Percentiles rank a stretch among this genome's conserved stretches.
Conservation (phyloP, 108 stramenopile species). For the Cyclotella cryptica region DNA sequence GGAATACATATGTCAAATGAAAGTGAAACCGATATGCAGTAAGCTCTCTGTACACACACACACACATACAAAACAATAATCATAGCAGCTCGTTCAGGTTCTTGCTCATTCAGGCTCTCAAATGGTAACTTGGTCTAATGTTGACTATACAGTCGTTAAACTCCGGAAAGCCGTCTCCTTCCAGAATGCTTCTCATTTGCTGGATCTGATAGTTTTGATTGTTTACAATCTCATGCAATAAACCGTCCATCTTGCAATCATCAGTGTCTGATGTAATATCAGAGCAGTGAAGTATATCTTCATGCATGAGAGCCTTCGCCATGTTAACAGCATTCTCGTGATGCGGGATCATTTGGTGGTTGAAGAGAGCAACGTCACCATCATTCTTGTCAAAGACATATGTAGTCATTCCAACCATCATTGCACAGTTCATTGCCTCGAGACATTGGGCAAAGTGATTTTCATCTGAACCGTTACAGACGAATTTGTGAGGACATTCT, state of each 20-base stretch:
- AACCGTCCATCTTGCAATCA: conserved; percentile 55
- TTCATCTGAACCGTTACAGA: conserved; percentile 36
- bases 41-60: too few relatives aligned
- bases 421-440: conserved; percentile 76
- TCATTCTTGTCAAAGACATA: conserved; percentile 9
- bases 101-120: not conserved
- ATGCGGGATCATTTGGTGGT: conserved; percentile 95
- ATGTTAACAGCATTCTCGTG: conserved; percentile 95
- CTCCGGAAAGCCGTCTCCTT: conserved; percentile 42
- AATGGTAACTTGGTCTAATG: conserved; percentile 3
- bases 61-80: too few relatives aligned
- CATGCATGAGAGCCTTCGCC: conserved; percentile 82
- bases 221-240: conserved; percentile 74
- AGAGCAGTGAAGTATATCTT: conserved; percentile 45
- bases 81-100: too few relatives aligned
- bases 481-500: conserved; percentile 66
- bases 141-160: conserved; percentile 60
- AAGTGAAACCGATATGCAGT: too few relatives aligned
- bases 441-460: conserved; percentile 73
- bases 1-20: too few relatives aligned
- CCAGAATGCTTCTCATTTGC: conserved; percentile 71
- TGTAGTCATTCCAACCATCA: conserved; percentile 77
- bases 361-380: conserved; percentile 60
- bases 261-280: conserved; percentile 44
- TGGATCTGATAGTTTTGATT: conserved; percentile 88